phyloP scores from a whole-genome alignment of 2,329 filamentous ascomycete species.

The Corinectria fuckeliana region DNA sequence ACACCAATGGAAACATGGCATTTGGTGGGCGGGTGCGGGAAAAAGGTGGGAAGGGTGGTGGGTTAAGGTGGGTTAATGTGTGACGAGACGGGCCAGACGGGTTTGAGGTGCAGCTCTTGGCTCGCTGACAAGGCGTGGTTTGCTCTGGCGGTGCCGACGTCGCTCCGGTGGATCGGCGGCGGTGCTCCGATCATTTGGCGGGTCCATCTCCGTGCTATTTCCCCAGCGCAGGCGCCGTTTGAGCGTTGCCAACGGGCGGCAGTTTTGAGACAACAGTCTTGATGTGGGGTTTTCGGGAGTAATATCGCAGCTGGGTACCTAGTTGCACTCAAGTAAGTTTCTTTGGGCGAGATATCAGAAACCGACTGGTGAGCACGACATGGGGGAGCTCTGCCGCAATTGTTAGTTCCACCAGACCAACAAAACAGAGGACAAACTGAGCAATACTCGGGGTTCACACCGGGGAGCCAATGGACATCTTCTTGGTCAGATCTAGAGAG shows the following conservation, averaged over 20 bases:
- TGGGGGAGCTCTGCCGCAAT: background rate
- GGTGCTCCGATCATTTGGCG: conserved; percentile 15
- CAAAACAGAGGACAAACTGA: background rate
- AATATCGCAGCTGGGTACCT: background rate
- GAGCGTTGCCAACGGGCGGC: background rate
- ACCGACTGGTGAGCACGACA: background rate
- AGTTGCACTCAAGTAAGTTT: background rate
- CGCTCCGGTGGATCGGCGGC: conserved; percentile 16
- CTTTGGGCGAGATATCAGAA: background rate
- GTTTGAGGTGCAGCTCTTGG: conserved; percentile 15
- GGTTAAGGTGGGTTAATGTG: background rate
- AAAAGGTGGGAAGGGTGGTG: conserved; percentile 3
- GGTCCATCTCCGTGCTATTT: conserved; percentile 25
- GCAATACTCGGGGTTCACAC: background rate
- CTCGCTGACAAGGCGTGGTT: conserved; percentile 27
- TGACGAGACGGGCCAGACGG: conserved; percentile 3
- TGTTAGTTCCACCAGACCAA: background rate
- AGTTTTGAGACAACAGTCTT: background rate
- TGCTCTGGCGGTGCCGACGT: conserved; percentile 25
- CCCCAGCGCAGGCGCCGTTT: background rate
- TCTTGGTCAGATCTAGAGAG: no score
- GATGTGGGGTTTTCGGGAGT: background rate
- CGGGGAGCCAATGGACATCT: no score
- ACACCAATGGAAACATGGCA: conserved; percentile 9
- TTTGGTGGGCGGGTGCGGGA: conserved; percentile 7